Percentiles rank a stretch among this genome's conserved stretches.
Conservation (phyloP, 768 basidiomycete species). For the Boletus eberwhitei region DNA sequence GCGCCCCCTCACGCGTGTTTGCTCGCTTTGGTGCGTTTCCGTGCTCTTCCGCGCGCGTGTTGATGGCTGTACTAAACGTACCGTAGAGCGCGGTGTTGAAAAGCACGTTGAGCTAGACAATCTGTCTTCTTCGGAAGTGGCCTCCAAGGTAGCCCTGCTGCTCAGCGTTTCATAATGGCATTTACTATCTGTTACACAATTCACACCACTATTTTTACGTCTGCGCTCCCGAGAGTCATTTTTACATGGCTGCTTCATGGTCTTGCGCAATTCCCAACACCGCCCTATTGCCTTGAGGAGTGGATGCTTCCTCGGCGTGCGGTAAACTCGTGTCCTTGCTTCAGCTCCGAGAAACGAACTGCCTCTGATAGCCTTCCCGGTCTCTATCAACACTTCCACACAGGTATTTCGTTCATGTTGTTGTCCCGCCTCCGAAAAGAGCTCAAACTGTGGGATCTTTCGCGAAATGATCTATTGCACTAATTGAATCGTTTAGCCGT, state of each 20-base stretch:
- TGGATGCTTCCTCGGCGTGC: constrained; percentile 8
- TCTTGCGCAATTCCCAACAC: constrained; percentile 9
- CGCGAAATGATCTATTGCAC: background rate
- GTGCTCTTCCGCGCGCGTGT: constrained; percentile 8
- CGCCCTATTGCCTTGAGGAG: constrained; percentile 21
- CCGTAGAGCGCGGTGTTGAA: constrained; percentile 73
- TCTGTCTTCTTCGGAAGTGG: constrained; percentile 68
- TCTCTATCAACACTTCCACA: background rate
- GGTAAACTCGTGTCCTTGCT: constrained; percentile 19
- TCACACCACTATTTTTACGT: background rate
- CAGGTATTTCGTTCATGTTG: constrained; percentile 1
- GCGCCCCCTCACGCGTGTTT: constrained; percentile 79
- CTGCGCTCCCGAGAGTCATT: background rate
- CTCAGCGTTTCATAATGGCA: constrained; percentile 34
- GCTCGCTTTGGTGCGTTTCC: constrained; percentile 74
- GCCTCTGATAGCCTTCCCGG: constrained; percentile 1
- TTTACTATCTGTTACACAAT: constrained; percentile 6
- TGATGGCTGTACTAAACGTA: constrained; percentile 15
- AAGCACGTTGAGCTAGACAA: constrained; percentile 78
- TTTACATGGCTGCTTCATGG: background rate
- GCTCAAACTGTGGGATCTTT: background rate
- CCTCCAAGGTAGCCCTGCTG: constrained; percentile 64
- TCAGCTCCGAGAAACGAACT: constrained; percentile 4
- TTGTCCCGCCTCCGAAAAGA: background rate
- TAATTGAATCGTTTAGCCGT: background rate